Conservation (phyloP, 768 basidiomycete species). For the Amylocystis lapponica region DNA sequence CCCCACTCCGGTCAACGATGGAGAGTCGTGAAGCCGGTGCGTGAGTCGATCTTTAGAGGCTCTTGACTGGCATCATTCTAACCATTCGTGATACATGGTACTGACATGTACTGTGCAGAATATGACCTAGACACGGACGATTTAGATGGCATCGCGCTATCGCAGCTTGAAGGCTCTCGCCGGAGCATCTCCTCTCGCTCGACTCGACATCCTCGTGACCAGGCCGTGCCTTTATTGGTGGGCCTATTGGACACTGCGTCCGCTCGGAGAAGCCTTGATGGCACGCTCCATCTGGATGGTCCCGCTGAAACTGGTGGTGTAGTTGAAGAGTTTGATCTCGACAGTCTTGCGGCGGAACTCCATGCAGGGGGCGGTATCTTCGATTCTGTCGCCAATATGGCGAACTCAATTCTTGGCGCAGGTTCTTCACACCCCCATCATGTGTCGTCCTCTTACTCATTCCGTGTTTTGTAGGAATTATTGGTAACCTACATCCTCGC, state of each 20-base stretch:
- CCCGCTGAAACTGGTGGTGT: slow-evolving; percentile 17
- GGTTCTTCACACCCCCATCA: too few species aligned
- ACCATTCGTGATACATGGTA: too few species aligned
- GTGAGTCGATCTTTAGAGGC: slow-evolving; percentile 38
- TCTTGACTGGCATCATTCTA: too few species aligned
- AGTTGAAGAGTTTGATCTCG: slow-evolving; percentile 48
- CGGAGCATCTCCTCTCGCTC: slow-evolving; percentile 23
- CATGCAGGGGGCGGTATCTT: slow-evolving; percentile 68
- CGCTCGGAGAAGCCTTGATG: slow-evolving; percentile 51
- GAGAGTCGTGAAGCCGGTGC: slow-evolving; percentile 78
- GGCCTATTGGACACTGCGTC: slow-evolving; percentile 67
- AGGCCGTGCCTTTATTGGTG: slow-evolving; percentile 70
- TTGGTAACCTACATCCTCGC: slow-evolving; percentile 40
- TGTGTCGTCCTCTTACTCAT: slow-evolving; percentile 12
- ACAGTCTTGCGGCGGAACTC: slow-evolving; percentile 64
- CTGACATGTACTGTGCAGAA: slow-evolving; percentile 38
- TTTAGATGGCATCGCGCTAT: slow-evolving; percentile 46
- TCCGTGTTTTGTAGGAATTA: slow-evolving; percentile 48
- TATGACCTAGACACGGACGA: slow-evolving; percentile 85
- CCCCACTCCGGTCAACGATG: slow-evolving; percentile 63
- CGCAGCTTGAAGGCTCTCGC: slow-evolving; percentile 25
- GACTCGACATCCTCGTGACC: slow-evolving; percentile 37
- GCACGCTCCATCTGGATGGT: slow-evolving; percentile 47
- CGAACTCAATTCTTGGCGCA: slow-evolving; percentile 92
- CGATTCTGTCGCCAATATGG: slow-evolving; percentile 88